Conservation (phyloP, 352 stramenopile species). For the Poterioochromonas sp. region DNA sequence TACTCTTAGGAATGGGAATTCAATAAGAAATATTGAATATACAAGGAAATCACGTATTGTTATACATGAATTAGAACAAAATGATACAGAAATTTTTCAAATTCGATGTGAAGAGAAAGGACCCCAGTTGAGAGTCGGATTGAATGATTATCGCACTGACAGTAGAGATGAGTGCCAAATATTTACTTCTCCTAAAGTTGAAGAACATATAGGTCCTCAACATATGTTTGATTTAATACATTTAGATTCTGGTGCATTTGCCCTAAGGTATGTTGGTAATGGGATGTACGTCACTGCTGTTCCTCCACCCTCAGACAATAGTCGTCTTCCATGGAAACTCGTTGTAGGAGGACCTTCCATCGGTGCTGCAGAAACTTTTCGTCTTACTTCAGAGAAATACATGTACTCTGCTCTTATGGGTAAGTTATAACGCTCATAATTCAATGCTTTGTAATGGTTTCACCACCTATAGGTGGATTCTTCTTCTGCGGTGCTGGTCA, state of each 20-base stretch:
- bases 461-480: background rate
- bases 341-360: background rate
- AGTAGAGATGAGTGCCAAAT: background rate
- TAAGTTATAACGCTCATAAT: background rate
- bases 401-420: background rate
- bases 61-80: background rate
- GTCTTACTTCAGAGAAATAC: background rate
- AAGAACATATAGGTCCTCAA: background rate
- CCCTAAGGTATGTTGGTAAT: background rate
- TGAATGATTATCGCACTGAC: constrained; percentile 17
- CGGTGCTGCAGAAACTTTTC: constrained; percentile 9
- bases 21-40: background rate
- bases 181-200: background rate
- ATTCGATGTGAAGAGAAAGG: background rate
- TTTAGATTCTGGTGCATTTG: background rate
- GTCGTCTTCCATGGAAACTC: background rate
- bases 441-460: background rate
- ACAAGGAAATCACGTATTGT: background rate
- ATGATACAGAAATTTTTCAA: background rate
- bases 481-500: background rate
- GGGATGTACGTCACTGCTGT: background rate
- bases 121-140: background rate
- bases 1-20: background rate
- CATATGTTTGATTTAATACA: background rate
- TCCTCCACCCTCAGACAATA: background rate